Evolutionary conservation across 202 grass and related monocot genomes (phyloP).

Genomic region (Zizania palustris): DNA sequence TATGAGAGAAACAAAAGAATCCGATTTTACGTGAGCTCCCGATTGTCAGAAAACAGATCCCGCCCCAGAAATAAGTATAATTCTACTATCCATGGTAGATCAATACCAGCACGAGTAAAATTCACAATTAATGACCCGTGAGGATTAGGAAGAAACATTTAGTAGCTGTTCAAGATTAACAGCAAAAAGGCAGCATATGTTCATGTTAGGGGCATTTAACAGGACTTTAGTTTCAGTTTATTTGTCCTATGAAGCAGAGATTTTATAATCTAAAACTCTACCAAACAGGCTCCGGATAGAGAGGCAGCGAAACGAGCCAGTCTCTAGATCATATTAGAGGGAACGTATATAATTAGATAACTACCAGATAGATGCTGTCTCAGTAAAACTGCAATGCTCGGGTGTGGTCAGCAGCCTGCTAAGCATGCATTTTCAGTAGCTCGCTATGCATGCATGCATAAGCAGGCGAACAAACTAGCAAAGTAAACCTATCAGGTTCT

Average conservation of each 20-base stretch:
- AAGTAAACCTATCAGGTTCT: constrained; percentile 44
- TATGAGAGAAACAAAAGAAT: too few species aligned
- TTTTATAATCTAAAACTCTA: too few species aligned
- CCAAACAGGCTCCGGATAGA: neutral
- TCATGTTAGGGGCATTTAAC: too few species aligned
- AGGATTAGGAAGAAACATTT: neutral
- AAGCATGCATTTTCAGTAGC: constrained; percentile 30
- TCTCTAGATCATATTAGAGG: constrained; percentile 45
- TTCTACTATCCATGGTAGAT: too few species aligned
- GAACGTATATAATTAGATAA: constrained; percentile 37
- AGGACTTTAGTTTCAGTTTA: too few species aligned
- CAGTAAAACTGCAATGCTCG: constrained; percentile 18
- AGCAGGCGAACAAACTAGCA: constrained; percentile 12
- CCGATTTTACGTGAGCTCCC: too few species aligned
- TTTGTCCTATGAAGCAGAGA: too few species aligned
- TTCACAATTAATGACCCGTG: neutral
- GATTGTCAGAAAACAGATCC: too few species aligned
- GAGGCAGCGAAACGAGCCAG: neutral
- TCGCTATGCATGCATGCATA: constrained; percentile 28
- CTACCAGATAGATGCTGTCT: constrained; percentile 24
- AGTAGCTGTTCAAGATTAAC: constrained; percentile 19
- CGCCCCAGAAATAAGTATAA: too few species aligned
- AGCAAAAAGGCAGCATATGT: constrained; percentile 2
- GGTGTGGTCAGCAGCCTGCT: constrained; percentile 36
- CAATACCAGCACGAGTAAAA: neutral